Base-by-base conservation (phyloP, 2,329 filamentous ascomycete genomes). In the Alternaria panax region DNA sequence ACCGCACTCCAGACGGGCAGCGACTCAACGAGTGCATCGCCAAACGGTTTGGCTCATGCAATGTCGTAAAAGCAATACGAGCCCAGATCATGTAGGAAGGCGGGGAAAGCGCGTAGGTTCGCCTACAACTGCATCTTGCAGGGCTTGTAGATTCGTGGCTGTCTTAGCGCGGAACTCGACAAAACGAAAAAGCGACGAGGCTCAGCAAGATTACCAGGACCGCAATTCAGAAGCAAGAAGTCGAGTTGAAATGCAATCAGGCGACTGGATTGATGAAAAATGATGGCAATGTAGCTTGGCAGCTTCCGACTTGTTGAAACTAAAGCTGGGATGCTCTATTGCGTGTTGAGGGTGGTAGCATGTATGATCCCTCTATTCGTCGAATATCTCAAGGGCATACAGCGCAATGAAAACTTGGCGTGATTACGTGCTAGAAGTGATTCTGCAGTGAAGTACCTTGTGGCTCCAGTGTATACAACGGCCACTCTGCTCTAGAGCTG, bases 121-220 rank as follows among this genome's bases (percentile, higher is more conserved):
- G 46, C 51, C 48, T 38, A 38, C 34, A 36, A 45, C 38, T 42
- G 30, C 34, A 45, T 34, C 12, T 50, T 42, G 22, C 45, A 38
- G 20, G 25, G 24, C 25, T 42, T 24, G 28, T 54, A 28, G 24
- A 22, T 18, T 51, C 20, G 55, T 57, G 57, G 62, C 59, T 51
- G 47, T 36, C 25, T 47, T 62, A 57, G 56, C 56, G 62, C 43
- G 7, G 36, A 40, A 45, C 11, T 43, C 11, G 52, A 57, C 40
- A 59, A 60, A 51, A 42, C 28, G 61, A 64, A 45, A 57, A 64
- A 56, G 43, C 47, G 60, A 63, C 52, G 32, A 59, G 42, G 50
- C 40, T 63, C 30, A 56, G 25, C 51, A 28, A 55, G 28, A 38
- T 50, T 18, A 25, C 32, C 32, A 30, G 11, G 12, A n/a, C 25